Base-by-base conservation (phyloP, 164 flowering plant genomes). In the Tinospora cordifolia region DNA sequence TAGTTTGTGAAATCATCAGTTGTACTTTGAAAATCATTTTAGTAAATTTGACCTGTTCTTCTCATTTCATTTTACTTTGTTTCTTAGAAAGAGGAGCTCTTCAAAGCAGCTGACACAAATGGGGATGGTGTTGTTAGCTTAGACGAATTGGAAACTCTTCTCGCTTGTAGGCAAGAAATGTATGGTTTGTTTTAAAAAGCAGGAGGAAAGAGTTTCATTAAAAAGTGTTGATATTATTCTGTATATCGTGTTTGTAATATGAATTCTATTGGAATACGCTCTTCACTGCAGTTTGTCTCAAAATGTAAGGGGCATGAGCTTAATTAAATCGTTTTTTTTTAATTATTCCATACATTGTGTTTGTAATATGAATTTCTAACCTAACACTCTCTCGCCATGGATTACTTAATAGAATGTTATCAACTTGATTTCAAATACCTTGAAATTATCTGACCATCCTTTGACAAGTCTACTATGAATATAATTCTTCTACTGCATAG, bases 131-230 rank as follows among this genome's bases (percentile, higher is more conserved):
- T 77, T 77, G 98, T 94, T 59, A 88, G 91, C 86, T 75, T 90
- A 74, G 98, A 94, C 79, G 98, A 94, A 81, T 81, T 94, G 85
- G 92, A 93, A 72, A 75, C 65, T 21, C 95, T 90, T 80, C 89
- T 94, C 69, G 86, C 97, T 58, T 47, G 76, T 75, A 87, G 92
- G 75, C 94, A 91, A 76, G 97, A 94, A 83, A 85, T 79, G 98
- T 94, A 94, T 66, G 63, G 67, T 39, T 59, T 64, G 17, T n/a
- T 44, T 65, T 15, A 49, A 30, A 44, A 14, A 9, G 11, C 34
- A 21, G 36, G 65, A 38, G n/a, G 60, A 27, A 21, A 19, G 46
- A 46, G 1, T 66, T 22, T 54, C 24, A 54, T 54, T 19, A 21
- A 19, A 54, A 54, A 17, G 7, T 54, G 3, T 17, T 54, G 21